Conservation (phyloP, 352 stramenopile species). For the Phytophthora pisi region DNA sequence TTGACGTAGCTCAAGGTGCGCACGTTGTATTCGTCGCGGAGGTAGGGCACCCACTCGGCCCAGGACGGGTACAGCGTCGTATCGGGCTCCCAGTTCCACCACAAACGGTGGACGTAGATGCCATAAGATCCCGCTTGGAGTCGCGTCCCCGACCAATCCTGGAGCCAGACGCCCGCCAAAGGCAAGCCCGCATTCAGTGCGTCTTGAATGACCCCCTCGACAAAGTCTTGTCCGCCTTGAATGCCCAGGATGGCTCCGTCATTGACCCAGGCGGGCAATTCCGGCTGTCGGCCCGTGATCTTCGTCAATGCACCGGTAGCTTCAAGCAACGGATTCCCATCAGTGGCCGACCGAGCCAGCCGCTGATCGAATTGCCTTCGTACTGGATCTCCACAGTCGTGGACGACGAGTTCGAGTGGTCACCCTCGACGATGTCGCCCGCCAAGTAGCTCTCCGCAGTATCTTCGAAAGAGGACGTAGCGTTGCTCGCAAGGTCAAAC, state of each 20-base stretch:
- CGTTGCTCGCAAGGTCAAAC: conserved; percentile 30
- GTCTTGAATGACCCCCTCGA: conserved; percentile 29
- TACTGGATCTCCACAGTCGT: conserved; percentile 33
- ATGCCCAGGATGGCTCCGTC: conserved; percentile 33
- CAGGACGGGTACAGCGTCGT: conserved; percentile 31
- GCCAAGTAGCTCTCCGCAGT: conserved; percentile 24
- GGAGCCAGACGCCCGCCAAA: conserved; percentile 26
- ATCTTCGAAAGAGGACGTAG: conserved; percentile 25
- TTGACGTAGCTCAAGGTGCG: conserved; percentile 39
- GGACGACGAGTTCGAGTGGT: conserved; percentile 17
- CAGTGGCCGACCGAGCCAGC: conserved; percentile 27
- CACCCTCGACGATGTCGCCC: conserved; percentile 26
- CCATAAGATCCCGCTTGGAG: conserved; percentile 25
- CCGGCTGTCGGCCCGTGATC: conserved; percentile 23
- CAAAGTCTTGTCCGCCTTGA: conserved; percentile 33
- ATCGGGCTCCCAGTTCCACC: conserved; percentile 37
- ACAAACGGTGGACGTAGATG: conserved; percentile 25
- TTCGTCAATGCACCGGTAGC: conserved; percentile 27
- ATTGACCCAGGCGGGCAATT: conserved; percentile 28
- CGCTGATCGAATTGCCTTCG: conserved; percentile 18
- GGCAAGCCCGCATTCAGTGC: conserved; percentile 25
- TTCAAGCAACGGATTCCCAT: conserved; percentile 27
- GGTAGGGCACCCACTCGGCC: conserved; percentile 28
- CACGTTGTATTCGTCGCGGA: conserved; percentile 18
- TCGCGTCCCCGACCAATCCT: conserved; percentile 30